Evolutionary conservation across 179 eudicot genomes (phyloP).

Genomic region (Actinidia chinensis): DNA sequence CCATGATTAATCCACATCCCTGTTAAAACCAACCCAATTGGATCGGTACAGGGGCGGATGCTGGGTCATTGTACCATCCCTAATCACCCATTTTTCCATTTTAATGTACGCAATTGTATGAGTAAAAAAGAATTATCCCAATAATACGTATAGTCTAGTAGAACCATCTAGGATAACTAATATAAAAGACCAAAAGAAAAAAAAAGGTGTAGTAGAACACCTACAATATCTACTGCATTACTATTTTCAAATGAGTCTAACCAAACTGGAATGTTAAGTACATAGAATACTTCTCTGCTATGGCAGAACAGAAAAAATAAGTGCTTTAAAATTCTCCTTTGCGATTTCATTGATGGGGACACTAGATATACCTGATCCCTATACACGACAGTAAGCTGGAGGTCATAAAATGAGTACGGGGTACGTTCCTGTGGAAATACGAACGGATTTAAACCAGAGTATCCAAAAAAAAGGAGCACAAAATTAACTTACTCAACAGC

Average conservation of each 20-base stretch:
- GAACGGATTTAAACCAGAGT: not conserved
- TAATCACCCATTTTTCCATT: too few relatives aligned
- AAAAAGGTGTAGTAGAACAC: not conserved
- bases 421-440: not conserved
- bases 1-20: too few relatives aligned
- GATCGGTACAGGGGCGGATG: too few relatives aligned
- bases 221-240: not conserved
- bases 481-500: slow-evolving; percentile 61
- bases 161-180: not conserved
- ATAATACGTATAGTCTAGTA: too few relatives aligned
- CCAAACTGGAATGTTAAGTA: not conserved
- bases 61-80: too few relatives aligned
- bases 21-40: too few relatives aligned
- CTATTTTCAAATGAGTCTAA: not conserved
- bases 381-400: not conserved
- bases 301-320: slow-evolving; percentile 1
- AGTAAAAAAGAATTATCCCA: too few relatives aligned
- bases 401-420: not conserved
- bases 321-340: slow-evolving; percentile 1
- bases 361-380: not conserved
- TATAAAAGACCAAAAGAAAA: not conserved
- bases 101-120: too few relatives aligned
- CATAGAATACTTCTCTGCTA: not conserved
- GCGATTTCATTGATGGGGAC: not conserved
- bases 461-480: not conserved